Conservation (phyloP, 306 rosid species). For the Vachellia pachyceras region DNA sequence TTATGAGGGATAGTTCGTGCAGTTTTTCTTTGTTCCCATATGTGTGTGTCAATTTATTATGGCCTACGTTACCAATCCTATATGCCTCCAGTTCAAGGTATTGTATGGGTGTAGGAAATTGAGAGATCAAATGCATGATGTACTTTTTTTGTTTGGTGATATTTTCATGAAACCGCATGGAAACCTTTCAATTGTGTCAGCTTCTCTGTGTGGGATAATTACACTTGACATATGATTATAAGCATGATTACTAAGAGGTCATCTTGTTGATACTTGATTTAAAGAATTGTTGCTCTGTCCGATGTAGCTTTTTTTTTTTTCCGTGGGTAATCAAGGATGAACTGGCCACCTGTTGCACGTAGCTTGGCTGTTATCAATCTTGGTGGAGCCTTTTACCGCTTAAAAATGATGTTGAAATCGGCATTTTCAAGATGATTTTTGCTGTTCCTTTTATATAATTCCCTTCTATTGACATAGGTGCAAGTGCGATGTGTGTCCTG, state of each 20-base stretch:
- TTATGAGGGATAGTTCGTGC: constrained; percentile 7
- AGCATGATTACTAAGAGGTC: constrained; percentile 15
- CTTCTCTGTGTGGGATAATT: constrained; percentile 27
- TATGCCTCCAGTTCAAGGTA: neutral
- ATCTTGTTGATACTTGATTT: constrained; percentile 33
- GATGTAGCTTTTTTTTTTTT: constrained; percentile 14
- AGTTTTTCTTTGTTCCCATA: constrained; percentile 17
- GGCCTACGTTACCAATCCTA: neutral
- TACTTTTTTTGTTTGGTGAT: neutral
- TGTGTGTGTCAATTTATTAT: constrained; percentile 17
- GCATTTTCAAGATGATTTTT: constrained; percentile 29
- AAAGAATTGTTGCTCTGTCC: constrained; percentile 11
- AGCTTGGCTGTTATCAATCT: constrained; percentile 11
- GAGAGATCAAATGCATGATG: neutral
- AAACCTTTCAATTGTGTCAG: constrained; percentile 6
- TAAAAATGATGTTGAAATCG: constrained; percentile 2
- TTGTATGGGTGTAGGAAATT: constrained; percentile 3
- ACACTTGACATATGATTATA: constrained; percentile 19
- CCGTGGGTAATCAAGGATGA: neutral
- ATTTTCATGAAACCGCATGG: neutral
- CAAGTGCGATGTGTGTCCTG: constrained; percentile 19
- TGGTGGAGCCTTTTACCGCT: constrained; percentile 20
- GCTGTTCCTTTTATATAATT: constrained; percentile 23
- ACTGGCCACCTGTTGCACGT: constrained; percentile 5
- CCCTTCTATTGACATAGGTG: constrained; percentile 14